Evolutionary conservation across 352 stramenopile genomes (phyloP), one percentile per base, ranked within the genome.

Genomic region (Globisporangium rhizosaccharum): DNA sequence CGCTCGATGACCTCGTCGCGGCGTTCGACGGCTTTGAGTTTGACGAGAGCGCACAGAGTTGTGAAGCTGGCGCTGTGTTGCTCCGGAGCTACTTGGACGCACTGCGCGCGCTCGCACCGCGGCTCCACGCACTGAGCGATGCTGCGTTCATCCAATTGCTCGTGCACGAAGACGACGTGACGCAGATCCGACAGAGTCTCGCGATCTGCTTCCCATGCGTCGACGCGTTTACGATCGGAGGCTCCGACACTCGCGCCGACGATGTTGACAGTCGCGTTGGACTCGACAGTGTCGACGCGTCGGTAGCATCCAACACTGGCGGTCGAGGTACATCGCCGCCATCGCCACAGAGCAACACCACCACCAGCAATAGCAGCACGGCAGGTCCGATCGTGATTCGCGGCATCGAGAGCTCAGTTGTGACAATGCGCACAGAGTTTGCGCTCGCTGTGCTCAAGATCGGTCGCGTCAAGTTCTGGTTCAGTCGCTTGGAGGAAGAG

Each of bases 1-100:
- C 73, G 2, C 55, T 88, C 25, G 57, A 72, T 42, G 73, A 72
- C 14, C 59, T 85, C 30, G 47, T 75, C 14, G 26, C 68, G n/a
- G 73, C 59, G 23, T 88, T 87, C 46, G 59, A 73, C n/a, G 71
- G 53, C 14, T 88, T 88, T 53, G 72, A 88, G 36, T 88, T 88
- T 44, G 71, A 81, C 14, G 14, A 53, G 5, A 65, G 62, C n/a
- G 53, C 70, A 18, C 49, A 59, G 18, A 67, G 59, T 1, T 87
- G 76, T 50, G 74, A 87, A 44, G 50, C 56, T 50, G 76, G 68
- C 0, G 61, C 69, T 26, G 49, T 74, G 10, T 60, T 88, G 1
- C 53, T 87, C 18, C 65, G 57, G 5, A 62, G 59, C 9, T 88
- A 87, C 44, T 56, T 88, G 4, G 25, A 56, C 5, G 63, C 59